A percentile compares a stretch with the other conserved stretches of the same genome.
These are phyloP conservation scores for Pseudogymnoascus sp. DNA, from an alignment of 2,329 filamentous ascomycete genomes.

Conservation along the genomic window DNA sequence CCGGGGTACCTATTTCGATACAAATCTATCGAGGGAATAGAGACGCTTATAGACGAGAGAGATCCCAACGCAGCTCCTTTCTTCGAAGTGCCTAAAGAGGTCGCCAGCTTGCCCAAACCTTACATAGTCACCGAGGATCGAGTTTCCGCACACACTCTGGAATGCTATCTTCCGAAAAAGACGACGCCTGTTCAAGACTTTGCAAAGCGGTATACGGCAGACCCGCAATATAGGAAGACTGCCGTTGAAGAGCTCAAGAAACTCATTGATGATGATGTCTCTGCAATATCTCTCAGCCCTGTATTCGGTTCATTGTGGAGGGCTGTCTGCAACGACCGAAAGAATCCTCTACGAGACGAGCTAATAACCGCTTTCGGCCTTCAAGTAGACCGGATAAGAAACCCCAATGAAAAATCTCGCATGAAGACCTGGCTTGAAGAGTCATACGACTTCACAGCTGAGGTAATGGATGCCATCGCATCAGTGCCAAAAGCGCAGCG, in stretches of 20 bases:
- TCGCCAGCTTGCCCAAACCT: not conserved
- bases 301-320: constrained; percentile 46
- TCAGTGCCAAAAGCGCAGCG: constrained; percentile 32
- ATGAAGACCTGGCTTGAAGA: constrained; percentile 44
- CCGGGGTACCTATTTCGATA: not conserved
- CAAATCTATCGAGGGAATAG: not conserved
- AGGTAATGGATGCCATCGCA: constrained; percentile 35
- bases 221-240: constrained; percentile 33
- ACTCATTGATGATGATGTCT: constrained; percentile 39
- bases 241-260: constrained; percentile 34
- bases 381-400: not conserved
- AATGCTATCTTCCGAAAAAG: constrained; percentile 25
- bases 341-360: constrained; percentile 2
- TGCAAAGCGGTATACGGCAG: constrained; percentile 33
- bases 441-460: constrained; percentile 42
- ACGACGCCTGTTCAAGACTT: constrained; percentile 24
- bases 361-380: not conserved
- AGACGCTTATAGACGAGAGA: not conserved
- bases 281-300: constrained; percentile 40
- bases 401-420: constrained; percentile 28
- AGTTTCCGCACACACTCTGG: not conserved
- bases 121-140: not conserved
- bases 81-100: not conserved
- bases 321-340: constrained; percentile 40
- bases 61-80: not conserved